A percentile compares a stretch with the other conserved stretches of the same genome.
Conservation (phyloP, 352 stramenopile species). For the Globisporangium acanthophoron region DNA sequence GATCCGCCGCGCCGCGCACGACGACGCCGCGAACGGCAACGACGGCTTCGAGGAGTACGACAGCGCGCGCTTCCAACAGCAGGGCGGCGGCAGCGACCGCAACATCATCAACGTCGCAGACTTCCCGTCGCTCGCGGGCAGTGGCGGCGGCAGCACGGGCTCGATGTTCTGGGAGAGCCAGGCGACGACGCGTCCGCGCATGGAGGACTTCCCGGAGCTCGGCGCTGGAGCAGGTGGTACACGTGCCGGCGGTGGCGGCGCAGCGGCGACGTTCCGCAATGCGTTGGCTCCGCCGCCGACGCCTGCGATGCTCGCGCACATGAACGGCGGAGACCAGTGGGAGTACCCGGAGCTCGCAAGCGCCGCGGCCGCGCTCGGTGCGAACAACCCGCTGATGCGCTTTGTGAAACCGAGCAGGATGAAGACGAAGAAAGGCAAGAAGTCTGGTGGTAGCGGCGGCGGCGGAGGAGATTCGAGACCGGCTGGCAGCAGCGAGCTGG, state of each 20-base stretch:
- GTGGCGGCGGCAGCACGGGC: slow-evolving; percentile 9
- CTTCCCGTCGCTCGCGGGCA: slow-evolving; percentile 67
- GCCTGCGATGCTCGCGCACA: slow-evolving; percentile 64
- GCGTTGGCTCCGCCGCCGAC: slow-evolving; percentile 63
- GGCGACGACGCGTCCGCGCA: slow-evolving; percentile 31
- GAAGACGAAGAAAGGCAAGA: slow-evolving; percentile 48
- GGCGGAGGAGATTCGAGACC: not conserved
- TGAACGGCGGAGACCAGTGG: slow-evolving; percentile 55
- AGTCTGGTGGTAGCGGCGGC: slow-evolving; percentile 11
- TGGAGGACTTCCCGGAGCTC: slow-evolving; percentile 71
- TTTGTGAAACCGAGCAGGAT: slow-evolving; percentile 71
- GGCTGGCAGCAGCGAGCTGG: slow-evolving; percentile 18
- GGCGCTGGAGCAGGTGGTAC: slow-evolving; percentile 10
- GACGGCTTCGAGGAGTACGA: slow-evolving; percentile 50
- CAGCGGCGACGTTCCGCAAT: slow-evolving; percentile 53
- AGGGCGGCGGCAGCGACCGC: slow-evolving; percentile 15
- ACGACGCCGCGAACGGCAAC: slow-evolving; percentile 14
- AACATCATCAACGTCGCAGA: slow-evolving; percentile 82
- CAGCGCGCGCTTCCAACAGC: slow-evolving; percentile 21
- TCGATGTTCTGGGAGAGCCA: slow-evolving; percentile 71
- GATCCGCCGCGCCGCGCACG: slow-evolving; percentile 46
- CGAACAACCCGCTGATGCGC: slow-evolving; percentile 76
- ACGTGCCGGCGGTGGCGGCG: slow-evolving; percentile 9
- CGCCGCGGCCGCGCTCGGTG: slow-evolving; percentile 60
- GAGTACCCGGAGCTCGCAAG: slow-evolving; percentile 66